Base-by-base conservation (phyloP, 73 alveolate genomes). In the Symbiodinium natans region DNA sequence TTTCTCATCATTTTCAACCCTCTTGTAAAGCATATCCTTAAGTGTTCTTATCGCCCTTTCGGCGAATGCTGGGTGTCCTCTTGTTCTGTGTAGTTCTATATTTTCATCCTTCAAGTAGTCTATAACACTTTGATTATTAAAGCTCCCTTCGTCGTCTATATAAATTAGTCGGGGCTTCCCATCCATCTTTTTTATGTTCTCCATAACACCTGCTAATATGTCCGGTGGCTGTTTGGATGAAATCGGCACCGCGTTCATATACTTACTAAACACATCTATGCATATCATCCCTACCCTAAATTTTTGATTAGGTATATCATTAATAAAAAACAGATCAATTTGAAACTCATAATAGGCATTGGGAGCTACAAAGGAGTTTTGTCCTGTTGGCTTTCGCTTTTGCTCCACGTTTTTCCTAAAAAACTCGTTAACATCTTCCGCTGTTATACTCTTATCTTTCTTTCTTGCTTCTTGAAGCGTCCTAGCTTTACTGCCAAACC, bases 31-130 rank as follows among this genome's bases (percentile, higher is more conserved):
- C 48, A 40, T 83, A 41, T 83, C 74, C 40, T 83, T 83, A 25
- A 83, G 46, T 36, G 92, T 83, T n/a, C 92, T 36, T 40, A 41
- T 83, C 2, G 46, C 5, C 11, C 74, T 21, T 83, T 83, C 92
- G 27, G 93, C 93, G 34, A 84, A 84, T 43, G 93, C 93, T 4
- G 52, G 93, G 34, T 46, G 93, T 21, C 63, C 63, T 46, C 80
- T 84, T 7, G 93, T 84, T 43, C 93, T 84, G 39, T 84, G 52
- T 8, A 84, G 77, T 84, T 84, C 93, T 42, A 84, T 84, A 9
- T 19, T 0, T 42, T 84, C 93, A 84, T 71, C 52, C 19, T 84
- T 41, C 31, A 84, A 68, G 33, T 29, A 84, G 5, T 84, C 93
- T 84, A 42, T 29, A 84, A 43, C 46, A 19, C 52, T 71, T 42